phyloP scores from a whole-genome alignment of 176 grass and related monocot species.

The Eragrostis nindensis region DNA sequence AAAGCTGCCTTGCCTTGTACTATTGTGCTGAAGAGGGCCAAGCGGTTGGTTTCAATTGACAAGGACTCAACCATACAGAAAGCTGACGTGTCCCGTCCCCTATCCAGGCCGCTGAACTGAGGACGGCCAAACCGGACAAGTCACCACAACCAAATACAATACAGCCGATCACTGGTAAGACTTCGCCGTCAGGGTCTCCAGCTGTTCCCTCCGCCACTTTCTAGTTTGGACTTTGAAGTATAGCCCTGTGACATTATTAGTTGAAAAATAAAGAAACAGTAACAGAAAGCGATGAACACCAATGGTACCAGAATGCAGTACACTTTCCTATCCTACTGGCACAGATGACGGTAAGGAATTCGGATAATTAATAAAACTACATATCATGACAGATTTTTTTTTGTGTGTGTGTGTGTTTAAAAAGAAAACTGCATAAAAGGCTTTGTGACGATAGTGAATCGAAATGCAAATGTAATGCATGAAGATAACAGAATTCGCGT shows the following conservation, averaged over 20 bases:
- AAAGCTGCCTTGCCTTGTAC: background rate
- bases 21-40: background rate
- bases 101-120: slow-evolving; percentile 11
- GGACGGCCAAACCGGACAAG: background rate
- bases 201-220: too few relatives aligned
- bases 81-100: background rate
- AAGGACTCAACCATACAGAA: background rate
- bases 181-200: background rate
- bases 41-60: background rate
- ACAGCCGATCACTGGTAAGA: background rate
- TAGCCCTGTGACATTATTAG: background rate
- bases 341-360: background rate
- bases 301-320: background rate
- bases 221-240: background rate
- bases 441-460: background rate
- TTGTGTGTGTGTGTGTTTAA: background rate
- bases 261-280: background rate
- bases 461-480: background rate
- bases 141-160: too few relatives aligned
- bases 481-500: background rate
- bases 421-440: background rate
- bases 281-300: background rate
- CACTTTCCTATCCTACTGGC: background rate
- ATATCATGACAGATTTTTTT: background rate
- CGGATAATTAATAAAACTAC: background rate